A percentile compares a stretch with the other conserved stretches of the same genome.
These are phyloP conservation scores for Brassica carinata DNA, from an alignment of 345 rosid species.

Conservation along the genomic window DNA sequence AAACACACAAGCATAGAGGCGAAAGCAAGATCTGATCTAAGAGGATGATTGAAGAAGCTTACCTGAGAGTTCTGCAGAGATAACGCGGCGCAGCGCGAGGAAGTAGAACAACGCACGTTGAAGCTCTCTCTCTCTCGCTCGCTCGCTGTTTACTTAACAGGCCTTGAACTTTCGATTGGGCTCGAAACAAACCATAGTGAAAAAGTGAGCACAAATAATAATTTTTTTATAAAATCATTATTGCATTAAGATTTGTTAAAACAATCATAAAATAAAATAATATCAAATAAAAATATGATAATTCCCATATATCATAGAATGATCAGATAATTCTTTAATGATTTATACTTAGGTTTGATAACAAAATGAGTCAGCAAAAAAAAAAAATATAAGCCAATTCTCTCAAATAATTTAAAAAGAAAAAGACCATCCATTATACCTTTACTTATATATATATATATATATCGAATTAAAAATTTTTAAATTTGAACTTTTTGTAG, in stretches of 20 bases:
- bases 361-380: too few relatives aligned
- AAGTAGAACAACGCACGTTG: neutral
- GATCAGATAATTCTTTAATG: too few relatives aligned
- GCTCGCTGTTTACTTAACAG: neutral
- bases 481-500: too few relatives aligned
- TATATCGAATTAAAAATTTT: too few relatives aligned
- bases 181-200: neutral
- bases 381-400: too few relatives aligned
- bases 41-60: slow-evolving; percentile 13
- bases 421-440: too few relatives aligned
- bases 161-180: slow-evolving; percentile 15
- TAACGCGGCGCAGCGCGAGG: neutral
- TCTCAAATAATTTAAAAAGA: too few relatives aligned
- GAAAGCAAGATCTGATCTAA: slow-evolving; percentile 9
- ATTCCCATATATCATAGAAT: too few relatives aligned
- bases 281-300: too few relatives aligned
- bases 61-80: slow-evolving; percentile 26
- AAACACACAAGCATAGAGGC: neutral
- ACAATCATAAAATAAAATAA: neutral
- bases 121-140: neutral
- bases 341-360: too few relatives aligned
- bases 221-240: neutral
- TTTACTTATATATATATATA: too few relatives aligned
- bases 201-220: neutral
- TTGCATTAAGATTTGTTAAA: neutral